Evolutionary conservation across 106 monocot genomes (phyloP).

Genomic region (Dioscorea dumetorum): DNA sequence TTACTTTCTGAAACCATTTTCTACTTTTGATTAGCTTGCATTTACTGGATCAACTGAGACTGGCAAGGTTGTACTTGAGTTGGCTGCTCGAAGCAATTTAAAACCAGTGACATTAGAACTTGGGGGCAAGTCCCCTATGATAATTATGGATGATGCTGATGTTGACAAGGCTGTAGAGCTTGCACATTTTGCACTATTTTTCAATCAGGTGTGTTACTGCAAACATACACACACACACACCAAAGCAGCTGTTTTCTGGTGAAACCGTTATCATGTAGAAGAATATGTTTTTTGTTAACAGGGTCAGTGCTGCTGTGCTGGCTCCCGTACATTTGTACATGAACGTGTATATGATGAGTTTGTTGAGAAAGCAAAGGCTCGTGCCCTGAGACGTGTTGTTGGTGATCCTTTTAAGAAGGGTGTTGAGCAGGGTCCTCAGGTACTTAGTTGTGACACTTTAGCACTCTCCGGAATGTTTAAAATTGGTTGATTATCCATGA

Average conservation of each 20-base stretch:
- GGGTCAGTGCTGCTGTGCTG: conserved; percentile 96
- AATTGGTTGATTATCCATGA: too few species aligned
- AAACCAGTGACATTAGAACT: conserved; percentile 88
- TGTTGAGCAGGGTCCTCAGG: conserved; percentile 96
- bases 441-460: conserved; percentile 1
- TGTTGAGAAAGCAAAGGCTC: conserved; percentile 82
- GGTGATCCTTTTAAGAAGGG: conserved; percentile 91
- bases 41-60: conserved; percentile 91
- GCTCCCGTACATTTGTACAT: conserved; percentile 93
- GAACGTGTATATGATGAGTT: conserved; percentile 85
- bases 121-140: conserved; percentile 72
- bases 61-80: conserved; percentile 78
- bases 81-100: conserved; percentile 93
- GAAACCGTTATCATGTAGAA: too few species aligned
- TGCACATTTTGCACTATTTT: conserved; percentile 93
- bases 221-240: too few species aligned
- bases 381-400: conserved; percentile 73
- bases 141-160: conserved; percentile 83
- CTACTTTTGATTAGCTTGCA: conserved; percentile 48
- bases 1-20: too few species aligned
- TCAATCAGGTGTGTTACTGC: conserved; percentile 63
- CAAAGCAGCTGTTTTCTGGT: too few species aligned
- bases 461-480: too few species aligned
- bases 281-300: conserved; percentile 9
- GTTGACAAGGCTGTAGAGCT: conserved; percentile 81